Base-by-base conservation (phyloP, 441 rosid species). In the Euphorbia celastroides region DNA sequence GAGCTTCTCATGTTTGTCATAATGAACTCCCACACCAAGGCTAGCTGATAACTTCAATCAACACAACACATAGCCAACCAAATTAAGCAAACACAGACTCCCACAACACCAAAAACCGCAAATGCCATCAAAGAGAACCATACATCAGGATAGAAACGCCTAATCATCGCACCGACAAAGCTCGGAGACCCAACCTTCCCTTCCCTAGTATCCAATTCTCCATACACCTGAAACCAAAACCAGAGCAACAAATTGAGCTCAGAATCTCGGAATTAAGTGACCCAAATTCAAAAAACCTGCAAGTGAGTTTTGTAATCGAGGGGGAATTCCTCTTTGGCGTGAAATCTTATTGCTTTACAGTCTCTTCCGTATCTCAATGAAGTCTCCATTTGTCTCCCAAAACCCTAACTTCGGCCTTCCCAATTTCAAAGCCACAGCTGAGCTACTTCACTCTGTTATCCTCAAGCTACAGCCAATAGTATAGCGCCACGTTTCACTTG, bases 141-240 rank as follows among this genome's bases (percentile, higher is more conserved):
- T 75, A 91, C 99, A 71, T 89, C 79, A 0, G 86, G 87, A 51
- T 82, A 79, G 65, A 80, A 81, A 51, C 84, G 85, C 28, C 95
- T 72, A 60, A 93, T 79, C 87, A 89, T 74, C 5, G 90, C 92
- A 62, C 85, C 74, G 14, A 79, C 74, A 76, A 74, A 80, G 70
- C 66, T 78, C 10, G 96, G 97, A 27, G 75, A 74, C 50, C 95
- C 96, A 50, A 70, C 27, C 76, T 79, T 80, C 5, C 95, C 86
- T 78, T 93, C 99, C 16, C 78, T 80, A 7, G 96, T 87, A 78
- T 93, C 99, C n/a, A 91, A 84, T 76, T 86, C 97, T 59, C 96
- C 98, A 77, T 81, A 90, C 73, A 92, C 82, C 99, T 94, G 79
- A 51, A 28, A 69, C 38, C n/a, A 27, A 10, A 25, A 10, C 2